A percentile compares a stretch with the other conserved stretches of the same genome.
These are phyloP conservation scores for Boletellus ananas DNA, from an alignment of 768 basidiomycete genomes.

Conservation along the genomic window DNA sequence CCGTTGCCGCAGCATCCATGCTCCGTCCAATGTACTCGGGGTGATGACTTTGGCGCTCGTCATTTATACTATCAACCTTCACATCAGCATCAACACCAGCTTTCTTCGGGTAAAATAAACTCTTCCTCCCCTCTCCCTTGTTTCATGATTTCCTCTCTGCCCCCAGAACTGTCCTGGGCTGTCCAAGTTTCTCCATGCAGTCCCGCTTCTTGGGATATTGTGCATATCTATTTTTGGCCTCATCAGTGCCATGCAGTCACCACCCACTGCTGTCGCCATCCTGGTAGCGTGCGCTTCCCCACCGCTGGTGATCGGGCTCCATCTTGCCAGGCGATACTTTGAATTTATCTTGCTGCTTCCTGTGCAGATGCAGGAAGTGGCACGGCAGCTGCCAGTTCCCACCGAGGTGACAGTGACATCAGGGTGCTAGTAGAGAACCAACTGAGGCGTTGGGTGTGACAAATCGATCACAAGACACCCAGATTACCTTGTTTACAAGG, in stretches of 20 bases:
- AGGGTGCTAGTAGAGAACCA: too few relatives aligned
- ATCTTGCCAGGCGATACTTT: constrained; percentile 5
- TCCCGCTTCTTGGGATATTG: constrained; percentile 27
- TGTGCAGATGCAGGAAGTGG: constrained; percentile 4
- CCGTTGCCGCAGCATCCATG: constrained; percentile 17
- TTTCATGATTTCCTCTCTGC: background rate
- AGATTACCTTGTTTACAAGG: too few relatives aligned
- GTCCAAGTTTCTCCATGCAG: constrained; percentile 18
- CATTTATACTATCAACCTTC: constrained; percentile 29
- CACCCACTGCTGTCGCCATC: constrained; percentile 12
- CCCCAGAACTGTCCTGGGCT: constrained; percentile 13
- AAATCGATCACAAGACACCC: too few relatives aligned
- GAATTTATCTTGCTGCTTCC: constrained; percentile 5
- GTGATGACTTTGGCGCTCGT: constrained; percentile 24
- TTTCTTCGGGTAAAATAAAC: constrained; percentile 16
- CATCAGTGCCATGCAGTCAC: constrained; percentile 19
- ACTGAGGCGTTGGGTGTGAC: too few relatives aligned
- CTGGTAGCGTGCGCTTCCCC: constrained; percentile 23
- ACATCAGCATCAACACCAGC: constrained; percentile 14
- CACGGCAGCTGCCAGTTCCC: background rate
- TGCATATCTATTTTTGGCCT: constrained; percentile 18
- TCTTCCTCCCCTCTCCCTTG: background rate
- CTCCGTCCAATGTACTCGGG: constrained; percentile 12
- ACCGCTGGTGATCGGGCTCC: constrained; percentile 11
- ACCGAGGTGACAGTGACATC: background rate